Evolutionary conservation across 345 rosid genomes (phyloP), one percentile per base, ranked within the genome.

Genomic region (Gynandropsis gynandra): DNA sequence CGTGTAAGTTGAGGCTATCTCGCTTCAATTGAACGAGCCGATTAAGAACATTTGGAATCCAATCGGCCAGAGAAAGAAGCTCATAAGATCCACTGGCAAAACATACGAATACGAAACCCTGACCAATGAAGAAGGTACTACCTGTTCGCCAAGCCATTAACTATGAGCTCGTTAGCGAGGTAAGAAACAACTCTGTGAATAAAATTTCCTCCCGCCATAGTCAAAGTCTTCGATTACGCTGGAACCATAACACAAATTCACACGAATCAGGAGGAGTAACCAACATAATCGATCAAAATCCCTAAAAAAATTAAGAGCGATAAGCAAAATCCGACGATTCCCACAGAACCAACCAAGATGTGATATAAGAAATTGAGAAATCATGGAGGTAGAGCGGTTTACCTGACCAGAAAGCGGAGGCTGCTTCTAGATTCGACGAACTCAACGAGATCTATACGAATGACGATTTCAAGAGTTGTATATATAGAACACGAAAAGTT

Each of bases 141-240:
- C 98, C 94, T 92, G 70, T 87, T 83, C 10, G 98, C 84, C 68
- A 92, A 89, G 21, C 95, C 71, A 46, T 83, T 79, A 15, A 92
- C 99, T 33, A 92, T 37, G 50, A 92, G 13, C 72, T 92, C 97
- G 54, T 92, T 88, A 4, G 80, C 85, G 32, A 88, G 40, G 24
- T 92, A 85, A 33, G 84, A 62, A 0, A 92, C n/a, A 2, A 85
- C 95, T 68, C 97, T 72, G 59, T 67, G 83, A 59, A 85, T 32
- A 59, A 92, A 87, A 67, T 85, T 85, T 47, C 97, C 97, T 17
- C 87, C 98, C 31, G 97, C 97, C 97, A 88, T 92, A 21, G 14
- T 50, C 60, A 16, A 43, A 20, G 16, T 66, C 20, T 51, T 59
- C 69, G 56, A 50, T 37, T 18, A 50, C 4, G 16, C 32, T 42